Percentiles rank a stretch among this genome's conserved stretches.
These are phyloP conservation scores for Magnolia kwangsiensis DNA, from an alignment of 164 flowering plant species.

Conservation along the genomic window DNA sequence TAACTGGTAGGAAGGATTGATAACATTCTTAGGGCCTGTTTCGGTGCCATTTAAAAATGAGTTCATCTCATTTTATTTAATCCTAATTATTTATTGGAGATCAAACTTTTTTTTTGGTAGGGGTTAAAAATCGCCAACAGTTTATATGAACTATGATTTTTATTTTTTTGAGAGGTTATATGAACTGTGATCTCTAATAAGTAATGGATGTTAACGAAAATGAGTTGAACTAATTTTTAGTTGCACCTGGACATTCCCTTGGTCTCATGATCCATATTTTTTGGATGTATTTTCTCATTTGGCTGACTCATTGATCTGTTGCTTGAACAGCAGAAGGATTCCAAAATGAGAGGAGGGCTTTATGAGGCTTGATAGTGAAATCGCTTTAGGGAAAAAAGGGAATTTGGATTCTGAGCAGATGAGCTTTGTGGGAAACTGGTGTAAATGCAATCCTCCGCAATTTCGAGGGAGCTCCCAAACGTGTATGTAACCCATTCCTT, in stretches of 20 bases:
- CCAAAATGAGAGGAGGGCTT: background rate
- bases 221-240: too few species aligned
- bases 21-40: too few species aligned
- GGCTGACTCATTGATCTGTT: background rate
- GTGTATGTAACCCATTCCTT: constrained; percentile 22
- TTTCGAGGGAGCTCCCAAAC: constrained; percentile 9
- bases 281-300: background rate
- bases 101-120: too few species aligned
- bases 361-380: background rate
- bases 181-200: too few species aligned
- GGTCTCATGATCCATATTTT: too few species aligned
- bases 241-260: too few species aligned
- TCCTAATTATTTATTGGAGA: too few species aligned
- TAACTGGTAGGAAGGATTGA: constrained; percentile 9
- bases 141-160: too few species aligned
- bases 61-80: too few species aligned
- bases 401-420: background rate
- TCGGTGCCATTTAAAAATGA: too few species aligned
- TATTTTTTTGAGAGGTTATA: too few species aligned
- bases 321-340: constrained; percentile 7
- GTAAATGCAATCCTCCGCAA: constrained; percentile 10
- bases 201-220: too few species aligned
- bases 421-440: constrained; percentile 6
- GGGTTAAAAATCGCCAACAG: background rate
- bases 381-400: background rate